Percentiles rank a stretch among this genome's conserved stretches.
Conservation (phyloP, 2,329 filamentous ascomycete genomes). For the Trichoderma sp. region DNA sequence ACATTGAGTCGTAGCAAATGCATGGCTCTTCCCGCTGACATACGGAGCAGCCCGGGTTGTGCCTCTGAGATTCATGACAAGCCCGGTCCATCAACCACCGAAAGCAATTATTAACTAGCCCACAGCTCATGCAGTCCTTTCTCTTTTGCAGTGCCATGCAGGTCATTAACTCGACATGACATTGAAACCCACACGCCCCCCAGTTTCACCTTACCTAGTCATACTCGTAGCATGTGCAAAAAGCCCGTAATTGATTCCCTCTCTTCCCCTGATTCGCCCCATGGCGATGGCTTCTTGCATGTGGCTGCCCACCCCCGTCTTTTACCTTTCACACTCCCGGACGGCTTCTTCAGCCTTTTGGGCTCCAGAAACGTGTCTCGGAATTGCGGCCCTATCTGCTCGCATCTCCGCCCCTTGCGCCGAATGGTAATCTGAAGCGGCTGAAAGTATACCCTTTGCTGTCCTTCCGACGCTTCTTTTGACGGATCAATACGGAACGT, state of each 20-base stretch:
- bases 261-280: conserved; percentile 7
- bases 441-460: conserved; percentile 2
- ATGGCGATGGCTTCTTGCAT: not conserved
- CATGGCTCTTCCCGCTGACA: not conserved
- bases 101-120: not conserved
- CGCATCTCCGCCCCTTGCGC: not conserved
- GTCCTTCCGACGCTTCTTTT: not conserved
- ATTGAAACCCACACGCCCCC: not conserved
- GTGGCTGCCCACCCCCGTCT: not conserved
- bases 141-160: not conserved
- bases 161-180: not conserved
- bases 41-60: not conserved
- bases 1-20: not conserved
- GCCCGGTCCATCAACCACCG: not conserved
- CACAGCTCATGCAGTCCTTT: not conserved
- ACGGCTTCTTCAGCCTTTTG: not conserved
- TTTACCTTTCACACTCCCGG: not conserved
- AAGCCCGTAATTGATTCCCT: not conserved
- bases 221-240: not conserved
- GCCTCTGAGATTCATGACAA: not conserved
- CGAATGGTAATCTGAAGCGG: not conserved
- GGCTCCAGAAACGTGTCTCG: conserved; percentile 3
- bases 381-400: conserved; percentile 14
- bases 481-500: conserved; percentile 13
- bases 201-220: not conserved